Evolutionary conservation across 306 rosid species (phyloP), one percentile per base, ranked within the genome.

Genomic region (Prunus campanulata): DNA sequence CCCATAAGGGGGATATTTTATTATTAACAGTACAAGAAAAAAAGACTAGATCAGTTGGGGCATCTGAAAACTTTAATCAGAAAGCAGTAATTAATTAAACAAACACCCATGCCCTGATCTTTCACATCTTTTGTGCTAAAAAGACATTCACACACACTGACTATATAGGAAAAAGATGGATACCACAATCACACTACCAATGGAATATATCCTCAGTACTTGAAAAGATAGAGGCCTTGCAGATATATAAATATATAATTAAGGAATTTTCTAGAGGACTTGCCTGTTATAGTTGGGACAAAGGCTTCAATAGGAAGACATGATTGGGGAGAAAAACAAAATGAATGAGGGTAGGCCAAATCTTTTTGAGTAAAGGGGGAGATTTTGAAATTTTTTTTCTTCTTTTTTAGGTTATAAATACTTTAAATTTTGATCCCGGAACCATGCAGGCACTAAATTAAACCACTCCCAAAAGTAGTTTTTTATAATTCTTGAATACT

Each of bases 191-290:
- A 5, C 48, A 51, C 60, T 27, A 8, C 25, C 59, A 13, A 22
- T 25, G 62, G 74, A 70, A 70, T 70, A 50, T 51, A 70, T 70
- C 74, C 63, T 11, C 19, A 16, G 74, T 29, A 51, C 62, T 11
- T 55, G 50, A 54, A 71, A 71, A 52, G 75, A 52, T 71, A 65
- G 66, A 24, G 66, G 32, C 39, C 13, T 61, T 61, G 39, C 42
- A 61, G 39, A 39, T 25, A 24, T 60, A 60, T 49, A 49, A 11
- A 49, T 49, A 11, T 49, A 61, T 24, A 12, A 25, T 25, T 5
- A 5, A 35, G 42, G 42, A 35, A 6, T 35, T 35, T 6, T 35
- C 8, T 5, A 35, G 42, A 35, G 42, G 42, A 35, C 42, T 35
- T 35, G 8, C 42, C 42, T 35, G 6, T 35, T 35, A 35, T 35